Conservation (phyloP, 352 stramenopile genomes). For the Pythium aristosporum region DNA sequence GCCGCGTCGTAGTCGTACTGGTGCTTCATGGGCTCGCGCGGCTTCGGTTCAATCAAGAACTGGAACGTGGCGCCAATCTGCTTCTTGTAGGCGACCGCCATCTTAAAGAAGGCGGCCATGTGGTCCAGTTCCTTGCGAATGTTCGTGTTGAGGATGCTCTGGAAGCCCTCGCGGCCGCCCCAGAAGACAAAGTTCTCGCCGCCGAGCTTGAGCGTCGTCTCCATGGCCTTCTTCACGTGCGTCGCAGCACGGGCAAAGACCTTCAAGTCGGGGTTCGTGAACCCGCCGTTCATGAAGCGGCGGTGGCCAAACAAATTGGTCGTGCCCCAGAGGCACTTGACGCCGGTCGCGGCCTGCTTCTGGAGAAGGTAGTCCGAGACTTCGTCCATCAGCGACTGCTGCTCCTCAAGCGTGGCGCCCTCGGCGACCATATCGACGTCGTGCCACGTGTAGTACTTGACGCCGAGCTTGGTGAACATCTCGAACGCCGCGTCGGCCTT, state of each 20-base stretch:
- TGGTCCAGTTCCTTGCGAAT: constrained; percentile 10
- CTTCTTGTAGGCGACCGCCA: constrained; percentile 14
- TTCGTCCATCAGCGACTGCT: constrained; percentile 2
- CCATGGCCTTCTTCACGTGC: constrained; percentile 11
- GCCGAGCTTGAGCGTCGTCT: constrained; percentile 7
- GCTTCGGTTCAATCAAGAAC: constrained; percentile 13
- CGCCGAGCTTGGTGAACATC: constrained; percentile 11
- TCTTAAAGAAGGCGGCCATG: constrained; percentile 13
- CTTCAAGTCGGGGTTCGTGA: constrained; percentile 6
- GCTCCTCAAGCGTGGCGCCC: background rate
- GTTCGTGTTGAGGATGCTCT: constrained; percentile 13
- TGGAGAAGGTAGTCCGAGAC: constrained; percentile 1
- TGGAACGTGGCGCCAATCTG: constrained; percentile 14
- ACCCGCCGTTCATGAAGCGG: constrained; percentile 9
- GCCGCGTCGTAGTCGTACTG: constrained; percentile 12
- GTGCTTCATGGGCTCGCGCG: constrained; percentile 18
- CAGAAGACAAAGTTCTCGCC: constrained; percentile 13
- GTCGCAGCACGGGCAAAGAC: constrained; percentile 3
- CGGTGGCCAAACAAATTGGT: constrained; percentile 8
- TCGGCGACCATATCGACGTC: constrained; percentile 5
- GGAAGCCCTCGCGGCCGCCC: constrained; percentile 5
- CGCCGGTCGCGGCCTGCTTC: background rate
- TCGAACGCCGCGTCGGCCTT: constrained; percentile 10
- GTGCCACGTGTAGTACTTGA: constrained; percentile 11
- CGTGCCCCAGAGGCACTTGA: constrained; percentile 11